Base-by-base conservation (phyloP, 768 basidiomycete species). In the Trametes meyenii region DNA sequence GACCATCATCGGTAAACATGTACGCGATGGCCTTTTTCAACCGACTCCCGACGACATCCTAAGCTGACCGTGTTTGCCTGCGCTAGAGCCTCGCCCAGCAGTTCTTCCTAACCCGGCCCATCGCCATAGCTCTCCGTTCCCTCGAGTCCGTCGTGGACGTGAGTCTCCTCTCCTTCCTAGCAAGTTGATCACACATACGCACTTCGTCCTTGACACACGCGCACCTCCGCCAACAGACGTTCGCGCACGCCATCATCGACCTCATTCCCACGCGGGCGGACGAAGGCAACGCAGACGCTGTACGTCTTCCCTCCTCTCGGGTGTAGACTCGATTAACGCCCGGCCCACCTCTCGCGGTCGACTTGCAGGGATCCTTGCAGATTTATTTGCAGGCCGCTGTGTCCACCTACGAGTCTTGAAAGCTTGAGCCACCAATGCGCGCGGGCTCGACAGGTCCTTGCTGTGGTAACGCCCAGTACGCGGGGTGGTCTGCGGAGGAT, bases 1-100 rank as follows among this genome's bases (percentile, higher is more conserved):
- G 49, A n/a, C 26, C 26, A 24, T 50, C 49, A 54, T 54, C 24
- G 52, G 36, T 19, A 54, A 54, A 36, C 52, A 33, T 5, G 40
- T 46, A 24, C 23, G 21, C 45, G 6, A 6, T 21, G 24, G 13
- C 21, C 3, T 24, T 11, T 45, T 40, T 40, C 39, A 40, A 14
- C 39, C 17, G 17, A 40, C 39, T 4, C 39, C 14, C 17, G 39
- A 40, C 39, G 39, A 12, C 17, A 14, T 13, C 38, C 38, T 39
- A 7, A 8, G 39, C 39, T 19, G 43, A 44, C 43, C 3, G 21
- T 1, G 8, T 10, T 44, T n/a, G 21, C 43, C 17, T 44, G n/a
- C 8, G 8, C 17, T 44, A 46, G 45, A 23, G 45, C 21, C 21
- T 46, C 45, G 24, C 24, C 45, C 21, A 19, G 8, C 6, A 14